Base-by-base conservation (phyloP, 2,329 filamentous ascomycete genomes). In the Macrophomina phaseolina region DNA sequence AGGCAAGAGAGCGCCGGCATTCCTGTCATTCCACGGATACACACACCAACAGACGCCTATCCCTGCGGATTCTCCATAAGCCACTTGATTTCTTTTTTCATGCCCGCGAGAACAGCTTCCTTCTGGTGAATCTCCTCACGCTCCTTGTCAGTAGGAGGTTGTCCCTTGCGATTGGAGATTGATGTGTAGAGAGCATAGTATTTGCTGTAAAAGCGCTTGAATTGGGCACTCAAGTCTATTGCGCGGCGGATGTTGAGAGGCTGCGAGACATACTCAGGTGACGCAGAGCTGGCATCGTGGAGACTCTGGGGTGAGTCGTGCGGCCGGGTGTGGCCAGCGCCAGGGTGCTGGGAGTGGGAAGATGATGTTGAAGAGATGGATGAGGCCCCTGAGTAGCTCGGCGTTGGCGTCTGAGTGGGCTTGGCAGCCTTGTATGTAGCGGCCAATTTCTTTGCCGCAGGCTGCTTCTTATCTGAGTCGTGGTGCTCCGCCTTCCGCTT, bases 161-260 rank as follows among this genome's bases (percentile, higher is more conserved):
- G 84, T 8, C 18, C 30, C 81, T 77, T 62, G 76, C 75, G 14
- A 83, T 80, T 4, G 82, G 79, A 75, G 68, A 82, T 71, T 69
- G 78, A 74, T 72, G 84, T 83, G 73, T 89, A 86, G 71, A 88
- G 74, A 71, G 81, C 76, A 70, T 83, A 81, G 71, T 90, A 90
- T 66, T 82, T 83, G 42, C 83, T 83, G 72, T 89, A 89, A 68
- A 84, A 84, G 64, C 79, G 79, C 72, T 87, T 86, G 75, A 89
- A 90, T 58, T 79, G 80, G 70, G 80, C 79, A 2, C 82, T 82
- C 32, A 83, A 71, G 67, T 80, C 77, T 28, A 84, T 75, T 40
- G 80, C 81, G 70, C 82, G 81, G 30, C 76, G 77, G 12, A 45
- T 23, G 14, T 60, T 32, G 36, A 67, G 45, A 74, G 74, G 46